Conservation (phyloP, 2,329 filamentous ascomycete species). For the Penicillium janthinellum region DNA sequence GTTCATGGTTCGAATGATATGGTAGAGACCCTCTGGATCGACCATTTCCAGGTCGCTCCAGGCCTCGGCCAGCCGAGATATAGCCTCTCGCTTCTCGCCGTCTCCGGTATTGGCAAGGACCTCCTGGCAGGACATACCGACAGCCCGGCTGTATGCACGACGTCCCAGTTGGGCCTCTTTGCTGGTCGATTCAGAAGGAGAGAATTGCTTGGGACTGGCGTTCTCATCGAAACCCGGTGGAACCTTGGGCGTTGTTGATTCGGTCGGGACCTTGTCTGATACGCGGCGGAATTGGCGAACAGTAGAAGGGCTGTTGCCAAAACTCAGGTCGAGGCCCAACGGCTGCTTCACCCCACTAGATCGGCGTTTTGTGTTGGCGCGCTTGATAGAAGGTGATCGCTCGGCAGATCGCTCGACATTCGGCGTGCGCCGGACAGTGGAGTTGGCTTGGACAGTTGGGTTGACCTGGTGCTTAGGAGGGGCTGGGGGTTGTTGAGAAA, state of each 20-base stretch:
- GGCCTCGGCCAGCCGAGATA: slow-evolving; percentile 80
- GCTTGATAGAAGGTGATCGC: slow-evolving; percentile 45
- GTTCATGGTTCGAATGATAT: slow-evolving; percentile 76
- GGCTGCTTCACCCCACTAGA: slow-evolving; percentile 68
- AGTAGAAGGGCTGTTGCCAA: slow-evolving; percentile 89
- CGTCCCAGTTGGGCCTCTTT: slow-evolving; percentile 85
- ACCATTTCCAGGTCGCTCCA: slow-evolving; percentile 81
- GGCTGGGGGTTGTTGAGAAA: slow-evolving; percentile 48
- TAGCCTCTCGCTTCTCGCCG: slow-evolving; percentile 75
- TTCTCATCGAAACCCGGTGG: slow-evolving; percentile 44
- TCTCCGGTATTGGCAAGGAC: slow-evolving; percentile 76
- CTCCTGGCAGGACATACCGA: slow-evolving; percentile 84
- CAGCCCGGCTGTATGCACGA: slow-evolving; percentile 75
- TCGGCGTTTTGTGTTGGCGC: slow-evolving; percentile 44
- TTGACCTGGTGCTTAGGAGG: slow-evolving; percentile 57
- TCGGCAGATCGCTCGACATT: slow-evolving; percentile 49
- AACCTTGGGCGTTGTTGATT: slow-evolving; percentile 27
- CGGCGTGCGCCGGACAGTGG: slow-evolving; percentile 55
- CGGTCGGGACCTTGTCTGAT: slow-evolving; percentile 62
- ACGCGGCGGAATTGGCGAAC: slow-evolving; percentile 89
- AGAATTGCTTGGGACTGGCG: slow-evolving; percentile 37
- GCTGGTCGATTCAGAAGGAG: slow-evolving; percentile 46
- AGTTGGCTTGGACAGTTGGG: slow-evolving; percentile 59
- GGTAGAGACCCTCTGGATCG: slow-evolving; percentile 87
- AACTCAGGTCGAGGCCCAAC: slow-evolving; percentile 85